Conservation (phyloP, 140 eudicot genomes). For the Oenanthe javanica region DNA sequence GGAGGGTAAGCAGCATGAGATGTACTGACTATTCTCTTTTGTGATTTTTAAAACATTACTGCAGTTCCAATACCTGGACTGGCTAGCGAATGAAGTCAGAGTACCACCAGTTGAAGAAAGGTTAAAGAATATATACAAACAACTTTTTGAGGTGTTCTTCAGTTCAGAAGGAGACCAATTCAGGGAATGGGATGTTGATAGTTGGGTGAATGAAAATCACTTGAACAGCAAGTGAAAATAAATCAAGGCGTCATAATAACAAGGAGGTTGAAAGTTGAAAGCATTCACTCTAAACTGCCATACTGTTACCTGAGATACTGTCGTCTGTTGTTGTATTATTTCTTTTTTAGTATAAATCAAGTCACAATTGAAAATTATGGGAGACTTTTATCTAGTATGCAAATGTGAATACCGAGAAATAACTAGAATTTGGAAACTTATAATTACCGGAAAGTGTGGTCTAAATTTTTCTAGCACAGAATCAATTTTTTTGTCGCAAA, state of each 20-base stretch:
- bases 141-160: background rate
- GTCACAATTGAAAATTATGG: too few relatives aligned
- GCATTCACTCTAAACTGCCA: too few relatives aligned
- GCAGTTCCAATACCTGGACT: conserved; percentile 50
- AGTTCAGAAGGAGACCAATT: conserved; percentile 3
- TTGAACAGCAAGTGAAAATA: background rate
- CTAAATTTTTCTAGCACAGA: too few relatives aligned
- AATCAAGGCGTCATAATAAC: background rate
- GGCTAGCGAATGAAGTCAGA: conserved; percentile 55
- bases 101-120: conserved; percentile 27
- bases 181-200: conserved; percentile 2
- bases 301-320: too few relatives aligned
- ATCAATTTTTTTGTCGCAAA: too few relatives aligned
- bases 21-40: background rate
- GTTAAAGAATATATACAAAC: conserved; percentile 17
- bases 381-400: too few relatives aligned
- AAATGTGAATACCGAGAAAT: too few relatives aligned
- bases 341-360: too few relatives aligned
- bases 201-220: background rate
- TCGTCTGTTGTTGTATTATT: too few relatives aligned
- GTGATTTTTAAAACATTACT: background rate
- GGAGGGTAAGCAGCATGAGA: background rate
- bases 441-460: too few relatives aligned
- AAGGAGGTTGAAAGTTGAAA: too few relatives aligned
- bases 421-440: too few relatives aligned